phyloP scores from a whole-genome alignment of 2,329 filamentous ascomycete genomes.

The Xylariaceae sp. region DNA sequence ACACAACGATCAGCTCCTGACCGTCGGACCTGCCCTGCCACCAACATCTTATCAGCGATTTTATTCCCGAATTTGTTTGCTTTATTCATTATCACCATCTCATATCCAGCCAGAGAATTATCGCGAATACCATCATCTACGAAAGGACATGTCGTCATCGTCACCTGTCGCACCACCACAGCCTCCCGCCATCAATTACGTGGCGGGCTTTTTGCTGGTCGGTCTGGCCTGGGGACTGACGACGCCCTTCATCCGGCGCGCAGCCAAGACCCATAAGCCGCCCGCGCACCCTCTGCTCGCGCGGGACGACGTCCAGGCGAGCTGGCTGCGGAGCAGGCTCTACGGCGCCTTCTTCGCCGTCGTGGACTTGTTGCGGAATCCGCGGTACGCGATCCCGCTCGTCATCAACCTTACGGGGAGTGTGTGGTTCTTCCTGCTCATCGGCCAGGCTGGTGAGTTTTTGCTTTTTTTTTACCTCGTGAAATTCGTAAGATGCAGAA shows the following conservation, averaged over 20 bases:
- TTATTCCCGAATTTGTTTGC: neutral
- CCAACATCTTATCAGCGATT: neutral
- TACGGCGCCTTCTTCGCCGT: slow-evolving; percentile 68
- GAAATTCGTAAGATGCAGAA: neutral
- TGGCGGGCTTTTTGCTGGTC: slow-evolving; percentile 84
- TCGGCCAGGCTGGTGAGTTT: slow-evolving; percentile 79
- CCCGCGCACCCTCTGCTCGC: slow-evolving; percentile 52
- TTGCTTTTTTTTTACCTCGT: neutral
- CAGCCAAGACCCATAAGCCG: slow-evolving; percentile 69
- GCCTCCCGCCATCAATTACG: slow-evolving; percentile 68
- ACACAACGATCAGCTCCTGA: neutral
- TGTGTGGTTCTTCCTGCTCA: slow-evolving; percentile 93
- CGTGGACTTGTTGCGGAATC: slow-evolving; percentile 70
- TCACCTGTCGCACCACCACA: slow-evolving; percentile 25
- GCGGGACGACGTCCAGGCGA: slow-evolving; percentile 45
- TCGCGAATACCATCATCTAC: neutral
- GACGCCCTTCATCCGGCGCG: slow-evolving; percentile 84
- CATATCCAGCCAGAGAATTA: neutral
- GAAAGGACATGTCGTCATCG: slow-evolving; percentile 23
- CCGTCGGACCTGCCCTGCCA: too few relatives aligned
- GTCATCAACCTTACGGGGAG: slow-evolving; percentile 87
- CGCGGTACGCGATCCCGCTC: slow-evolving; percentile 77
- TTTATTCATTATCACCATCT: neutral
- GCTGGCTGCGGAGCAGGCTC: slow-evolving; percentile 58
- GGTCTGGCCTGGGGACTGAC: slow-evolving; percentile 91